These are phyloP conservation scores for Cucurbitaria berberidis DNA, from an alignment of 2,329 filamentous ascomycete genomes.

Conservation along the genomic window DNA sequence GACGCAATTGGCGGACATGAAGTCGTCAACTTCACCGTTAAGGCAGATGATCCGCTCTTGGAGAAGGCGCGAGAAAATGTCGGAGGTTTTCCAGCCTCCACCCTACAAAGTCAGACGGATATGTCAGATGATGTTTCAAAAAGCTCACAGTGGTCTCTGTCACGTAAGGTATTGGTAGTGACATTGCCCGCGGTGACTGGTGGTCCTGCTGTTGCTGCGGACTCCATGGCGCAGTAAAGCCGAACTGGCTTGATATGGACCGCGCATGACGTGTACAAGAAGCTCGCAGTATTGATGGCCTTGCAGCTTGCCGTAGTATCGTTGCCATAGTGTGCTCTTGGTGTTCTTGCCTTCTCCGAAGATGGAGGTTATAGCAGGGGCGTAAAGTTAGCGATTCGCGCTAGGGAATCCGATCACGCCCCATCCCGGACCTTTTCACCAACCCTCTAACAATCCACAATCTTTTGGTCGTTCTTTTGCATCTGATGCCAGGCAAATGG, in stretches of 20 bases:
- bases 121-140: not conserved
- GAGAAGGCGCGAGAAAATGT: constrained; percentile 57
- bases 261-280: constrained; percentile 23
- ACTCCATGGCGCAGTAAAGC: constrained; percentile 29
- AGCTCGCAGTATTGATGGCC: constrained; percentile 20
- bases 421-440: constrained; percentile 9
- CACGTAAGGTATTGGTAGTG: constrained; percentile 57
- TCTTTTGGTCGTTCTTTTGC: not conserved
- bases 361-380: constrained; percentile 11
- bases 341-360: constrained; percentile 3
- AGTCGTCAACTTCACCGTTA: constrained; percentile 90
- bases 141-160: constrained; percentile 56
- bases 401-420: constrained; percentile 26
- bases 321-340: constrained; percentile 38
- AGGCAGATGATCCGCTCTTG: constrained; percentile 90
- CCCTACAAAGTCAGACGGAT: constrained; percentile 49
- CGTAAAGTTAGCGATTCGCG: constrained; percentile 26
- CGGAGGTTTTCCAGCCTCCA: constrained; percentile 59
- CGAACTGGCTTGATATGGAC: constrained; percentile 32
- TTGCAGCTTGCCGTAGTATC: constrained; percentile 33
- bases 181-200: constrained; percentile 42
- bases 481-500: constrained; percentile 40
- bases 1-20: constrained; percentile 89
- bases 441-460: constrained; percentile 1
- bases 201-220: constrained; percentile 24